These are phyloP conservation scores for Diaporthe longicolla DNA, from an alignment of 2,329 filamentous ascomycete species.

Conservation along the genomic window DNA sequence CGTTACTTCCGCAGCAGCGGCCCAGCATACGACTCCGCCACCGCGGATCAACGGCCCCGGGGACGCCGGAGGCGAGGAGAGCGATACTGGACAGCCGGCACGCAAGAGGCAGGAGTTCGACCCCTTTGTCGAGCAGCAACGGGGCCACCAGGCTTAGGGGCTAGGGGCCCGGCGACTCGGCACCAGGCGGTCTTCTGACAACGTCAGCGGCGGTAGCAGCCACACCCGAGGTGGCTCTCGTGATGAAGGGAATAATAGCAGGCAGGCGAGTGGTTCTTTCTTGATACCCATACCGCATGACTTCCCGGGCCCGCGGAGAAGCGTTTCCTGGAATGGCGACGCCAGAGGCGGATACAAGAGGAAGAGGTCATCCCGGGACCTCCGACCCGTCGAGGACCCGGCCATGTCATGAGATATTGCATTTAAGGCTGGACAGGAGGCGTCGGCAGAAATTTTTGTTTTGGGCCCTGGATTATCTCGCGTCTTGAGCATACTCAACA, in stretches of 20 bases:
- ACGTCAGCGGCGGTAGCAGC: too few relatives aligned
- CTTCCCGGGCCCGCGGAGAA: conserved; percentile 28
- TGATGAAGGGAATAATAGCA: background rate
- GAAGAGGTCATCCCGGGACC: conserved; percentile 19
- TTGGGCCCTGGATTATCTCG: background rate
- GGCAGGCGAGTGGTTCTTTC: conserved; percentile 25
- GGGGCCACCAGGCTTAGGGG: conserved; percentile 42
- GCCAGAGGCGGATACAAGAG: conserved; percentile 25
- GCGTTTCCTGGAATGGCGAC: conserved; percentile 28
- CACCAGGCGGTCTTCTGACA: conserved; percentile 16
- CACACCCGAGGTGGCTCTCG: background rate
- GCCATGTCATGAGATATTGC: conserved; percentile 26
- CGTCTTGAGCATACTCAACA: conserved; percentile 1
- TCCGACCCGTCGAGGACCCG: background rate
- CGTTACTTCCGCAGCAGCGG: conserved; percentile 26
- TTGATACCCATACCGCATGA: conserved; percentile 41
- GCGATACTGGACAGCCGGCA: conserved; percentile 59
- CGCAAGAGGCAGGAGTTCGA: conserved; percentile 69
- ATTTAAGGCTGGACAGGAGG: background rate
- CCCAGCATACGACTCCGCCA: background rate
- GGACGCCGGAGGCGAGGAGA: conserved; percentile 49
- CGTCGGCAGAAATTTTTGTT: conserved; percentile 17
- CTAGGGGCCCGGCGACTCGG: conserved; percentile 36
- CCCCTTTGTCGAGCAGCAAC: conserved; percentile 54
- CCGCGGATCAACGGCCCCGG: background rate